Conservation (phyloP, 148 eudicot species). For the Chenopodium formosanum region DNA sequence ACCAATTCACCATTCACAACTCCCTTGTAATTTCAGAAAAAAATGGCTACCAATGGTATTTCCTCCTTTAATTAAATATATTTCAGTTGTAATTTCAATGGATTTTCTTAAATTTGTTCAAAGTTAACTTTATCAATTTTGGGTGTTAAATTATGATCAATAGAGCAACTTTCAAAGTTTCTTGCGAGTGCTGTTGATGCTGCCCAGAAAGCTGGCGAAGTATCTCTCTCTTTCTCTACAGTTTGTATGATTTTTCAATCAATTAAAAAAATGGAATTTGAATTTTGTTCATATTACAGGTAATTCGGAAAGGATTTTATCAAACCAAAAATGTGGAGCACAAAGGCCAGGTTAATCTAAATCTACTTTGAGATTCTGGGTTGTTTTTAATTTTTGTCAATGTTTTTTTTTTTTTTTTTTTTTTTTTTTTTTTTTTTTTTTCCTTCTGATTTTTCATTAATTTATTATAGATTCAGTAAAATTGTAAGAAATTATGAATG, state of each 20-base stretch:
- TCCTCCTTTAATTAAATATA: no score
- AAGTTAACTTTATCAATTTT: neutral
- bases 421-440: no score
- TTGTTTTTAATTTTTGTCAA: neutral
- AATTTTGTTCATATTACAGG: conserved; percentile 30
- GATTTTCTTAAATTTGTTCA: neutral
- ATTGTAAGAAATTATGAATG: neutral
- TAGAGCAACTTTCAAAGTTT: conserved; percentile 34
- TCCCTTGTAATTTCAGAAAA: neutral
- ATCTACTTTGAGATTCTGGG: neutral
- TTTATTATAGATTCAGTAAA: neutral
- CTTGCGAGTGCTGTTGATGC: conserved; percentile 46
- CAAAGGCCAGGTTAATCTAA: conserved; percentile 61
- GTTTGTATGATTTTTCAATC: neutral
- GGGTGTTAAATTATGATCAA: neutral
- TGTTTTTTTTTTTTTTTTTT: neutral
- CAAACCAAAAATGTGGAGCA: conserved; percentile 82
- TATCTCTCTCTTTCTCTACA: conserved; percentile 6
- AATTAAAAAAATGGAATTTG: neutral
- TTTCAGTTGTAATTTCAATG: neutral
- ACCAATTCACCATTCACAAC: no score
- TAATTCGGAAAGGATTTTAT: conserved; percentile 65
- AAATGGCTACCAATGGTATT: conserved; percentile 18
- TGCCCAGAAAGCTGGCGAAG: conserved; percentile 56
- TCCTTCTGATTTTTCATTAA: neutral